phyloP scores from a whole-genome alignment of 2,329 filamentous ascomycete species.

The Diaporthe sp. region DNA sequence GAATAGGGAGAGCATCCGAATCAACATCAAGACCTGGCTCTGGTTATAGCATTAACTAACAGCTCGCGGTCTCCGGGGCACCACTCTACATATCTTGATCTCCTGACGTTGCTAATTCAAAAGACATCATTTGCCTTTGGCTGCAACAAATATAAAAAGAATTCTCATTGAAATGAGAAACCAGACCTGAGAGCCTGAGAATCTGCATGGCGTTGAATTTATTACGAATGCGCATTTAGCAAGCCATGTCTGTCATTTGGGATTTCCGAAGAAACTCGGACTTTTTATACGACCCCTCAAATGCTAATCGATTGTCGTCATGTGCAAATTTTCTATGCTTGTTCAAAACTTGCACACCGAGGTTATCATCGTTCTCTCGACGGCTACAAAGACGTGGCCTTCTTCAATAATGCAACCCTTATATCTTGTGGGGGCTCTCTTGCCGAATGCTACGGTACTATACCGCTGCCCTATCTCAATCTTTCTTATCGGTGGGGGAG shows the following conservation, averaged over 20 bases:
- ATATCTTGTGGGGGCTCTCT: neutral
- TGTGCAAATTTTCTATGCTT: neutral
- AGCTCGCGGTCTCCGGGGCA: too few species aligned
- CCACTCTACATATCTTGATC: too few species aligned
- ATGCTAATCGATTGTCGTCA: neutral
- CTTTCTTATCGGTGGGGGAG: constrained; percentile 14
- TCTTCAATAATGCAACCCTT: neutral
- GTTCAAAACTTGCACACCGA: neutral
- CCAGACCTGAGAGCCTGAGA: neutral
- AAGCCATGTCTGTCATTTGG: neutral
- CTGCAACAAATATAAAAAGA: neutral
- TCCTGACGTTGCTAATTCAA: neutral
- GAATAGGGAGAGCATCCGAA: too few species aligned
- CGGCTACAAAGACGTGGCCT: neutral
- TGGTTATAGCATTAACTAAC: too few species aligned
- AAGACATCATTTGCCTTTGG: neutral
- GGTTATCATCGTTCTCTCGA: neutral
- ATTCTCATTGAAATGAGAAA: neutral
- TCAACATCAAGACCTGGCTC: too few species aligned
- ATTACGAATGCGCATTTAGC: neutral
- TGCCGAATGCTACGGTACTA: constrained; percentile 1
- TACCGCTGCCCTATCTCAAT: neutral
- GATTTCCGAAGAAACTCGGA: neutral
- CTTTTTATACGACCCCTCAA: neutral
- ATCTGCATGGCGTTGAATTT: neutral